Evolutionary conservation across 1,284 basidiomycete species (phyloP).

Genomic region (Ganoderma leucocontextum): DNA sequence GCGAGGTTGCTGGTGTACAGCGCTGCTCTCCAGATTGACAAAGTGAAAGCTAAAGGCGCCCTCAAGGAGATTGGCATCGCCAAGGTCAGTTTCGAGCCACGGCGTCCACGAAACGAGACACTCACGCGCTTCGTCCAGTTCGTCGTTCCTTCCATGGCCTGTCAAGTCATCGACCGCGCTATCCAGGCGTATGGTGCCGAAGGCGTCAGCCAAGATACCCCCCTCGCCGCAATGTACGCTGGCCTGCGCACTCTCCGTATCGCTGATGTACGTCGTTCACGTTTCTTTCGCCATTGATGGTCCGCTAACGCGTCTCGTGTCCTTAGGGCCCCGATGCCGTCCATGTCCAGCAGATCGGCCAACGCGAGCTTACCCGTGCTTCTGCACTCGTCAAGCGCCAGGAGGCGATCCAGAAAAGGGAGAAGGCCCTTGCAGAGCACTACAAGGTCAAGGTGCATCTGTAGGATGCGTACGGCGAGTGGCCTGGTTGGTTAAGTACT

Average conservation of each 20-base stretch:
- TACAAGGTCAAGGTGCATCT: slow-evolving; percentile 59
- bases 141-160: slow-evolving; percentile 90
- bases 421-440: slow-evolving; percentile 64
- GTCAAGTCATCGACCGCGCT: slow-evolving; percentile 89
- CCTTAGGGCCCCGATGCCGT: slow-evolving; percentile 88
- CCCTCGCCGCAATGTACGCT: slow-evolving; percentile 83
- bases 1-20: slow-evolving; percentile 89
- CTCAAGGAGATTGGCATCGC: slow-evolving; percentile 97
- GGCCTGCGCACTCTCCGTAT: slow-evolving; percentile 87
- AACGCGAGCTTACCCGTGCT: slow-evolving; percentile 82
- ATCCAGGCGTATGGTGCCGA: slow-evolving; percentile 97
- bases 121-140: slow-evolving; percentile 60
- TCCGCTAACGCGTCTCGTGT: slow-evolving; percentile 8
- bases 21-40: slow-evolving; percentile 94
- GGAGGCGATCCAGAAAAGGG: slow-evolving; percentile 64
- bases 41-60: slow-evolving; percentile 90
- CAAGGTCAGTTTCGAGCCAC: slow-evolving; percentile 65
- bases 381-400: slow-evolving; percentile 60
- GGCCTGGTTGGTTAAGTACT: not conserved
- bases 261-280: slow-evolving; percentile 77
- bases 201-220: slow-evolving; percentile 91
- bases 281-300: not conserved
- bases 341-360: slow-evolving; percentile 94
- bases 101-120: not conserved
- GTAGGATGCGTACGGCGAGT: not conserved